Percentiles rank a stretch among this genome's conserved stretches.
Conservation (phyloP, 345 rosid genomes). For the Eucalyptus coolabah region DNA sequence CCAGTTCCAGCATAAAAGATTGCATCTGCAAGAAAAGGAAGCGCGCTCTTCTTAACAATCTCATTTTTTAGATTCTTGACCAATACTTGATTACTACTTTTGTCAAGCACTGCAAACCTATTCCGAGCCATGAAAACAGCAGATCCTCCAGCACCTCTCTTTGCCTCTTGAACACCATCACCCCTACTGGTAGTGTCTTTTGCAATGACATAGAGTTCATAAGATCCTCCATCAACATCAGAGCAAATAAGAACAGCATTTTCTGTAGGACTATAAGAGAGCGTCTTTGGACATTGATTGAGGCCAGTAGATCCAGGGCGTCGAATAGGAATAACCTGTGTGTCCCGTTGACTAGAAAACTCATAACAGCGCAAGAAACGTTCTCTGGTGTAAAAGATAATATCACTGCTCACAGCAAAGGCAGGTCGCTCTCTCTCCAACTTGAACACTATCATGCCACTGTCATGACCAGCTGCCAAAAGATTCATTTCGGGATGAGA, state of each 20-base stretch:
- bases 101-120: conserved; percentile 88
- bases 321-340: conserved; percentile 78
- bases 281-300: conserved; percentile 82
- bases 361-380: conserved; percentile 71
- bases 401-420: conserved; percentile 72
- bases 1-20: conserved; percentile 92
- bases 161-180: conserved; percentile 69
- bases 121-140: conserved; percentile 77
- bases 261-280: conserved; percentile 90
- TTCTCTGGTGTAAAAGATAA: conserved; percentile 65
- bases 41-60: conserved; percentile 58
- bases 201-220: conserved; percentile 75
- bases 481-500: conserved; percentile 95
- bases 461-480: conserved; percentile 96
- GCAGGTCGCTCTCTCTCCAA: conserved; percentile 96
- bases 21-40: conserved; percentile 72
- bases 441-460: conserved; percentile 95
- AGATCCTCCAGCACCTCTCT: conserved; percentile 74
- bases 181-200: conserved; percentile 68
- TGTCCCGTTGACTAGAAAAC: conserved; percentile 62
- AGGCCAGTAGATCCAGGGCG: conserved; percentile 70
- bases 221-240: conserved; percentile 89
- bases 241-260: conserved; percentile 80
- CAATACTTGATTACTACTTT: conserved; percentile 70
- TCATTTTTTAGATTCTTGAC: conserved; percentile 81